phyloP scores from a whole-genome alignment of 805 yeast genomes.

The Candida andamanensis region DNA sequence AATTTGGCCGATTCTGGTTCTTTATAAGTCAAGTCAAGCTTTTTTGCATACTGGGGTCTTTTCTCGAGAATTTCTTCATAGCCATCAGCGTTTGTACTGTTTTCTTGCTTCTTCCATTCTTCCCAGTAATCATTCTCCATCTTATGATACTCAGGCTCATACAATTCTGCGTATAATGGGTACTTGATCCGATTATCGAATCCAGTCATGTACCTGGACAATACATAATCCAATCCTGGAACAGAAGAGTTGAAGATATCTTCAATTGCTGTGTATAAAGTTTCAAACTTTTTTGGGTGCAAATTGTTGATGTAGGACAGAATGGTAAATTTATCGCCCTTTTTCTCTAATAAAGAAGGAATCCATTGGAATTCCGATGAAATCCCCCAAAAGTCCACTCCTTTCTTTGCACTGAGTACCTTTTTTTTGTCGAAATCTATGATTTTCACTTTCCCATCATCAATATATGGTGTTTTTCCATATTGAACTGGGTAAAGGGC shows the following conservation, averaged over 20 bases:
- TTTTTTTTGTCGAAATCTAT: conserved; percentile 7
- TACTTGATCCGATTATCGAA: conserved; percentile 12
- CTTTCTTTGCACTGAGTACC: conserved; percentile 7
- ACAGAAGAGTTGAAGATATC: conserved; percentile 22
- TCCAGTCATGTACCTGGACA: conserved; percentile 19
- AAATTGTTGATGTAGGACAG: conserved; percentile 38
- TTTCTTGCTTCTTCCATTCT: conserved; percentile 2
- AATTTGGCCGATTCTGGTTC: conserved; percentile 2
- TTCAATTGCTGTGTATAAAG: conserved; percentile 25
- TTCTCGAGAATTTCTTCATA: conserved; percentile 6
- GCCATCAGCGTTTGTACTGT: no score
- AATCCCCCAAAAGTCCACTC: conserved; percentile 10
- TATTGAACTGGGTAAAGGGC: conserved; percentile 34
- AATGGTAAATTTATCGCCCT: conserved; percentile 15
- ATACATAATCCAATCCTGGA: conserved; percentile 28
- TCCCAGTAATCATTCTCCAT: conserved; percentile 1
- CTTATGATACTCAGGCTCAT: conserved; percentile 12
- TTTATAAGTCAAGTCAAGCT: conserved; percentile 1
- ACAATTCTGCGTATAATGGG: conserved; percentile 12
- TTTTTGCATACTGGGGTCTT: conserved; percentile 2
- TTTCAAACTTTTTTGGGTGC: conserved; percentile 25
- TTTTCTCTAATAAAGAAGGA: conserved; percentile 19
- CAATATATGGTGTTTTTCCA: conserved; percentile 19
- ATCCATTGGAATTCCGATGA: conserved; percentile 33
- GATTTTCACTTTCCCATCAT: conserved; percentile 5